Percentiles rank a stretch among this genome's conserved stretches.
Conservation (phyloP, 345 rosid species). For the Lepidium africanum region DNA sequence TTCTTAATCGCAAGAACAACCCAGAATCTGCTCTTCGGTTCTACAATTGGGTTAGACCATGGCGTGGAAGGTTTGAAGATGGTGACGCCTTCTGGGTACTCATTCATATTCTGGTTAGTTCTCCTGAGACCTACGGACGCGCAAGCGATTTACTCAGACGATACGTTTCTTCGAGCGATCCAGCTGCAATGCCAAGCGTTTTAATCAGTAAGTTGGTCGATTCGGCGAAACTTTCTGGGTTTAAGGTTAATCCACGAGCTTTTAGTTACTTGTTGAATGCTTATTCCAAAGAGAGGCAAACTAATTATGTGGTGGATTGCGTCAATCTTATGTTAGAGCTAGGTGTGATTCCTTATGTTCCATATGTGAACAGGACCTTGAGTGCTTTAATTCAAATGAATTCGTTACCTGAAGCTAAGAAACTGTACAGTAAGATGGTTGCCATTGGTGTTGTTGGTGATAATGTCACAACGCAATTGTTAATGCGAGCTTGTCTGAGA, state of each 20-base stretch:
- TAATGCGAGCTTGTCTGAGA: constrained; percentile 54
- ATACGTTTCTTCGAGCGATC: constrained; percentile 32
- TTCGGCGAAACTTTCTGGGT: constrained; percentile 32
- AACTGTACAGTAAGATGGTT: constrained; percentile 44
- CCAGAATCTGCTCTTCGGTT: constrained; percentile 43
- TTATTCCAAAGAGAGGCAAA: constrained; percentile 33
- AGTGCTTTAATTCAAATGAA: constrained; percentile 37
- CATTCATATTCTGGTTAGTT: constrained; percentile 48
- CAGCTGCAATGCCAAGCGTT: constrained; percentile 28
- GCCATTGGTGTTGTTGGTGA: constrained; percentile 40
- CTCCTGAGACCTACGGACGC: constrained; percentile 19
- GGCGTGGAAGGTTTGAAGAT: constrained; percentile 31
- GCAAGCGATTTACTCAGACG: constrained; percentile 39
- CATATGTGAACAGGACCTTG: constrained; percentile 34
- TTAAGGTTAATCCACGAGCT: constrained; percentile 37
- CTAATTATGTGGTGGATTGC: constrained; percentile 39
- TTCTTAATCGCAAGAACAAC: constrained; percentile 33
- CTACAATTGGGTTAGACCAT: constrained; percentile 28
- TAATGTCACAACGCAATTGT: constrained; percentile 27
- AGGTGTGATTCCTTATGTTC: constrained; percentile 28
- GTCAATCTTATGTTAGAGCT: constrained; percentile 39
- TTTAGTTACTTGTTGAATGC: constrained; percentile 57
- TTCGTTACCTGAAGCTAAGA: constrained; percentile 36
- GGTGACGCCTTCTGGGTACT: constrained; percentile 41
- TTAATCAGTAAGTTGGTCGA: constrained; percentile 38